phyloP scores from a whole-genome alignment of 257 asterid species.

The Plantago major region DNA sequence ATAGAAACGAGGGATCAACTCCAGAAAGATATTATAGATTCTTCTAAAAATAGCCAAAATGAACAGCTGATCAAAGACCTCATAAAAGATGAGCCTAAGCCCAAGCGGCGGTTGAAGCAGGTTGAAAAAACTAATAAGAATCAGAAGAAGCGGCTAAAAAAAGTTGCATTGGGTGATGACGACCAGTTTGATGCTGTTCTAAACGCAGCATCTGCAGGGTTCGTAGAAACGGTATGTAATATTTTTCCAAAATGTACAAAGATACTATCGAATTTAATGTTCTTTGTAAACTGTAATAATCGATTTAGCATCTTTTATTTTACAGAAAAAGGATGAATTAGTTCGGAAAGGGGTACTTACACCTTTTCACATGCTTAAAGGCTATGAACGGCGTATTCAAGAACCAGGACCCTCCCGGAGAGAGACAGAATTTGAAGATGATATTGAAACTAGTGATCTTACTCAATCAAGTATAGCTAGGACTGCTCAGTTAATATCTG shows the following conservation, averaged over 20 bases:
- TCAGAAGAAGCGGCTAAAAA: constrained; percentile 50
- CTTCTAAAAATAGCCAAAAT: constrained; percentile 32
- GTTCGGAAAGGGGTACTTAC: constrained; percentile 90
- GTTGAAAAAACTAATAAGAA: constrained; percentile 38
- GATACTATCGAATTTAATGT: constrained; percentile 7
- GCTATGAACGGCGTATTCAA: constrained; percentile 88
- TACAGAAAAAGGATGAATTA: constrained; percentile 90
- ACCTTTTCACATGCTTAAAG: constrained; percentile 93
- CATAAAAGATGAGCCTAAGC: constrained; percentile 51
- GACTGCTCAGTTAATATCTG: constrained; percentile 60
- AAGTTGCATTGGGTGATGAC: constrained; percentile 55
- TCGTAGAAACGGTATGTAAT: constrained; percentile 79
- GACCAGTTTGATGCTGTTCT: constrained; percentile 84
- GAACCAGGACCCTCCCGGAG: constrained; percentile 57
- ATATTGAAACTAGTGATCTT: constrained; percentile 34
- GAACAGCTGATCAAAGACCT: constrained; percentile 45
- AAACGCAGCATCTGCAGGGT: constrained; percentile 84
- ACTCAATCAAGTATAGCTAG: constrained; percentile 73
- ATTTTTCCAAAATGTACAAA: constrained; percentile 13
- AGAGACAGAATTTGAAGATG: constrained; percentile 27
- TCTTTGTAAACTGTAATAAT: constrained; percentile 7
- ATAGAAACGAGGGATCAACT: constrained; percentile 65
- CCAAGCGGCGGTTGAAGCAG: constrained; percentile 39
- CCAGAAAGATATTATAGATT: constrained; percentile 57
- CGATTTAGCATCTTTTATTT: constrained; percentile 29